Conservation (phyloP, 2,329 filamentous ascomycete species). For the Diaporthe humulicola region DNA sequence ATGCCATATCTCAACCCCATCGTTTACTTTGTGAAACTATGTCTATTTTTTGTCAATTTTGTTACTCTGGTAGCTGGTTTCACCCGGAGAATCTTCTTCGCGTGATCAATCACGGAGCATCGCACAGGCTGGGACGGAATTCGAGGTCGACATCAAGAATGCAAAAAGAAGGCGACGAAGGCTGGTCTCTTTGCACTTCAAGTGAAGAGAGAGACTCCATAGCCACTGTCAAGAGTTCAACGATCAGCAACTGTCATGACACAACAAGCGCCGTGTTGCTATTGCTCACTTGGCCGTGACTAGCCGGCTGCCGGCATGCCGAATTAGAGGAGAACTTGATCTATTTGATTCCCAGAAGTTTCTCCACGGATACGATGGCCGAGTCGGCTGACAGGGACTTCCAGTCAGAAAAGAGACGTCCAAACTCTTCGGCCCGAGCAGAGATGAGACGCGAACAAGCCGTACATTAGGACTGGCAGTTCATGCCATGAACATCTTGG, state of each 20-base stretch:
- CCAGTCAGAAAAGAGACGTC: neutral
- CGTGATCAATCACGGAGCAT: too few species aligned
- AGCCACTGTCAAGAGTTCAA: neutral
- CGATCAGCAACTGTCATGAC: neutral
- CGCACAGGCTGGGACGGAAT: too few species aligned
- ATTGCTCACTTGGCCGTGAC: neutral
- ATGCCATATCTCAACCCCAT: neutral
- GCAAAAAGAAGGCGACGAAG: too few species aligned
- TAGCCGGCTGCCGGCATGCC: neutral
- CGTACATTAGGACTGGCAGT: neutral
- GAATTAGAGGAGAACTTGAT: neutral
- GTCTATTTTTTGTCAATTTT: neutral
- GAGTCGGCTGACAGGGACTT: too few species aligned
- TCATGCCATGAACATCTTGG: slow-evolving; percentile 35
- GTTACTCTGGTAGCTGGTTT: neutral
- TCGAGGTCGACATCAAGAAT: neutral
- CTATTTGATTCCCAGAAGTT: neutral
- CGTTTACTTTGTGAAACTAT: neutral
- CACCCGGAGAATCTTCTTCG: too few species aligned
- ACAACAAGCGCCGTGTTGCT: neutral
- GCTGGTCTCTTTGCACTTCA: too few species aligned
- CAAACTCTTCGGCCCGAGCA: neutral
- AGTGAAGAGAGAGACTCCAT: too few species aligned
- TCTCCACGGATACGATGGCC: neutral
- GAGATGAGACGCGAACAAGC: neutral